phyloP scores from a whole-genome alignment of 805 yeast genomes.

The Teunomyces cretensis region DNA sequence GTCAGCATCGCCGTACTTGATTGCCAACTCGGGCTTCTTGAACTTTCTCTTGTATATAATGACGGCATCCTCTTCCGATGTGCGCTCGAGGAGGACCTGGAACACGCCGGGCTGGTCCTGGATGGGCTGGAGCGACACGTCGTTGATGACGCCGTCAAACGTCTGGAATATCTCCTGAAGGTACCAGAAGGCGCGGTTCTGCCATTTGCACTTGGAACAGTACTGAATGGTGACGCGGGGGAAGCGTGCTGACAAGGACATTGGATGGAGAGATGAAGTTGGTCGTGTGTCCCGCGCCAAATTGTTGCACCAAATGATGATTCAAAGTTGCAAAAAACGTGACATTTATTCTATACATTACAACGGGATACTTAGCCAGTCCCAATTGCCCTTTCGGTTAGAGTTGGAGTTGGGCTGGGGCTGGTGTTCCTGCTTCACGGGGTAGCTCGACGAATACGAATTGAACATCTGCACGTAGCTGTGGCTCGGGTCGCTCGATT shows the following conservation, averaged over 20 bases:
- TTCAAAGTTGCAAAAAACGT: too few relatives aligned
- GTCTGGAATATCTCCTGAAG: constrained; percentile 83
- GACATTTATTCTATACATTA: not conserved
- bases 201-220: constrained; percentile 88
- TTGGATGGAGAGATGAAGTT: not conserved
- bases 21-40: constrained; percentile 29
- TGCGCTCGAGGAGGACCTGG: constrained; percentile 7
- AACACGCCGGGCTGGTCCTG: constrained; percentile 24
- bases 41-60: constrained; percentile 58
- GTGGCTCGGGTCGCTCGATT: not conserved
- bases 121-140: constrained; percentile 23
- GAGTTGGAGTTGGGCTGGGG: not conserved
- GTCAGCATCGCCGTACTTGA: constrained; percentile 15
- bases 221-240: constrained; percentile 70
- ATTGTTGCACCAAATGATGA: too few relatives aligned
- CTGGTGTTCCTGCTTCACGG: not conserved
- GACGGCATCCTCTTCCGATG: constrained; percentile 6
- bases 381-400: constrained; percentile 32
- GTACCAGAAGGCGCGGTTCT: constrained; percentile 85
- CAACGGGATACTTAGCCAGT: constrained; percentile 40
- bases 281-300: not conserved
- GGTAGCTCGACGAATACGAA: not conserved
- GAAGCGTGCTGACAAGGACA: constrained; percentile 19
- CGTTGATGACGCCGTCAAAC: constrained; percentile 56
- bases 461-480: constrained; percentile 1